phyloP scores from a whole-genome alignment of 2,329 filamentous ascomycete species.

The Aspergillus pseudoviridinutans region DNA sequence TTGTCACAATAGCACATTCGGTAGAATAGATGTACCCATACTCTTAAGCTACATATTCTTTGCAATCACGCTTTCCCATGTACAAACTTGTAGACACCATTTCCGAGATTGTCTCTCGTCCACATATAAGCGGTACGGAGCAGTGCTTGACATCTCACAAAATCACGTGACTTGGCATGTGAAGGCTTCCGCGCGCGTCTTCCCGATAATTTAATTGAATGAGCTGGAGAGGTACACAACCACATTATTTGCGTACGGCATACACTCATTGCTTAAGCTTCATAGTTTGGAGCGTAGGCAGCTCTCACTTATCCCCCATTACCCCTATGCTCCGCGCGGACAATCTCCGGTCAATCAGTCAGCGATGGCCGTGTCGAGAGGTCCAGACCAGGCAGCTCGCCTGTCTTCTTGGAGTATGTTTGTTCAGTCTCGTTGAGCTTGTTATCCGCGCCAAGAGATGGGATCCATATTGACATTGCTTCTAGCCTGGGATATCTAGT shows the following conservation, averaged over 20 bases:
- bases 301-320: conserved; percentile 2
- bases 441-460: not conserved
- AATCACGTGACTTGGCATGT: conserved; percentile 9
- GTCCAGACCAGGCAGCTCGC: conserved; percentile 40
- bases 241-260: not conserved
- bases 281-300: not conserved
- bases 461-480: not conserved
- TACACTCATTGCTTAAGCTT: not conserved
- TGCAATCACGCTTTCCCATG: not conserved
- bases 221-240: not conserved
- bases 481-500: conserved; percentile 51
- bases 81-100: not conserved
- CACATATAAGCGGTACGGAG: not conserved
- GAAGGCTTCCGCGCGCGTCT: not conserved
- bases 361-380: conserved; percentile 43
- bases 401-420: conserved; percentile 37
- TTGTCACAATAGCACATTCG: conserved; percentile 18
- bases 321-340: conserved; percentile 30
- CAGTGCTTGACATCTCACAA: not conserved
- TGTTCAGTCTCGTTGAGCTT: conserved; percentile 11
- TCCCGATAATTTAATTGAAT: not conserved
- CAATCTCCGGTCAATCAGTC: conserved; percentile 31
- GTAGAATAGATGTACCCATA: conserved; percentile 37
- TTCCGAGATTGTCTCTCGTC: too few relatives aligned
- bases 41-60: conserved; percentile 11